These are phyloP conservation scores for Gloeopeniophorella convolvens DNA, from an alignment of 768 basidiomycete genomes.

Conservation along the genomic window DNA sequence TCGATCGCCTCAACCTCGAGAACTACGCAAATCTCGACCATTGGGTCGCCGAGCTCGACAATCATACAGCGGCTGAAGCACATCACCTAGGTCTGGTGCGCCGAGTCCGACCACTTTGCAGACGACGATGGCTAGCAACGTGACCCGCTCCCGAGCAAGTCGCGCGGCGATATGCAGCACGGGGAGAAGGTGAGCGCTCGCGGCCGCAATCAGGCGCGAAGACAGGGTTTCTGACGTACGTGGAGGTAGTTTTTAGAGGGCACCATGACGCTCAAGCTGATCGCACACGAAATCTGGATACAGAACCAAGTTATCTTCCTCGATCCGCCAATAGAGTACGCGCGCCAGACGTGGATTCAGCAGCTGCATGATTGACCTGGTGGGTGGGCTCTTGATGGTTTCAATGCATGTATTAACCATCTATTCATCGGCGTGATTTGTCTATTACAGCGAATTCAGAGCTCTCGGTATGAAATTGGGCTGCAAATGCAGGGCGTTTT, in stretches of 20 bases:
- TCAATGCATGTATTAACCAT: not conserved
- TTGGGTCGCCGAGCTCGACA: conserved; percentile 52
- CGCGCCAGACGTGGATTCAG: conserved; percentile 81
- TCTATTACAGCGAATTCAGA: no score
- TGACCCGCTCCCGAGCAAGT: conserved; percentile 49
- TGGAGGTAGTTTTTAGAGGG: conserved; percentile 56
- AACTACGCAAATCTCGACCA: conserved; percentile 74
- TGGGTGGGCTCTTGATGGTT: conserved; percentile 25
- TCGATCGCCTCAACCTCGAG: conserved; percentile 91
- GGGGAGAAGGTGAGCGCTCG: conserved; percentile 65
- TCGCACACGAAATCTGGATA: conserved; percentile 95
- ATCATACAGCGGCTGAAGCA: conserved; percentile 71
- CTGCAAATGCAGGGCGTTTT: no score
- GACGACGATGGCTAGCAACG: conserved; percentile 63
- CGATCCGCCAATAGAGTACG: conserved; percentile 95
- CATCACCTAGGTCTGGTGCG: conserved; percentile 82
- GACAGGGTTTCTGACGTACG: not conserved
- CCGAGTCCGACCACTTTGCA: conserved; percentile 67
- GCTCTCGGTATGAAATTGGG: no score
- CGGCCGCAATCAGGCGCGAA: not conserved
- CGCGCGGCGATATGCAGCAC: conserved; percentile 56
- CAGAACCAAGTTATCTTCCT: conserved; percentile 98
- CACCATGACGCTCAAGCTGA: conserved; percentile 71
- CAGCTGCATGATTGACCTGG: conserved; percentile 90
- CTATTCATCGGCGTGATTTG: no score